These are phyloP conservation scores for Spathaspora sp. DNA, from an alignment of 805 yeast genomes.

Conservation along the genomic window DNA sequence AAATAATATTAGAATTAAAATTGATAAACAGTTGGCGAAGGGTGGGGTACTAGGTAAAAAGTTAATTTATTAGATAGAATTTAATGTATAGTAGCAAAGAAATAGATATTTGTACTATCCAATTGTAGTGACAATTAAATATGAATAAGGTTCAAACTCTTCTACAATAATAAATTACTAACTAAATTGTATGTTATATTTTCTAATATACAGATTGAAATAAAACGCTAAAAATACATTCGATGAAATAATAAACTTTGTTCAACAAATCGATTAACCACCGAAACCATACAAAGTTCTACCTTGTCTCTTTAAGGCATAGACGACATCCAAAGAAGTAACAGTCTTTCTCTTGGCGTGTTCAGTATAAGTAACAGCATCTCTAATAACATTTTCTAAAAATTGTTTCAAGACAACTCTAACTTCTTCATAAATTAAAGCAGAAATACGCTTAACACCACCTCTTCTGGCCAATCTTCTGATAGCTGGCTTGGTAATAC, in stretches of 20 bases:
- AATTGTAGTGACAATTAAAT: no score
- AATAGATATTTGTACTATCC: not conserved
- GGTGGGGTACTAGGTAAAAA: not conserved
- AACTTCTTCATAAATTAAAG: constrained; percentile 97
- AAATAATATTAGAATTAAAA: constrained; percentile 14
- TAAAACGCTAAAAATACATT: constrained; percentile 1
- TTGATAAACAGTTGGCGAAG: constrained; percentile 12
- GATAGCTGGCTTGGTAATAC: constrained; percentile 99
- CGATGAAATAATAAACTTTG: not conserved
- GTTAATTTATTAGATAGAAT: not conserved
- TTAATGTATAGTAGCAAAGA: not conserved
- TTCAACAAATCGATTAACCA: constrained; percentile 55
- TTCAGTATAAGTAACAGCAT: constrained; percentile 98
- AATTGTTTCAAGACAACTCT: constrained; percentile 94
- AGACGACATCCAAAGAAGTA: constrained; percentile 96
- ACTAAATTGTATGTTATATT: not conserved
- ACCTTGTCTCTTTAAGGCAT: constrained; percentile 99
- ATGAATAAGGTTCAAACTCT: not conserved
- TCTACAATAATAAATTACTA: not conserved
- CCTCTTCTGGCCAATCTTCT: constrained; percentile 99
- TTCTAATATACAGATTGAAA: not conserved
- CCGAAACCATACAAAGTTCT: constrained; percentile 99
- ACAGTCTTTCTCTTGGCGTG: constrained; percentile 99
- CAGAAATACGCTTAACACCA: constrained; percentile 99
- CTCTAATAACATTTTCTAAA: constrained; percentile 97